phyloP scores from a whole-genome alignment of 2,329 filamentous ascomycete genomes.

The Botryotinia convoluta region DNA sequence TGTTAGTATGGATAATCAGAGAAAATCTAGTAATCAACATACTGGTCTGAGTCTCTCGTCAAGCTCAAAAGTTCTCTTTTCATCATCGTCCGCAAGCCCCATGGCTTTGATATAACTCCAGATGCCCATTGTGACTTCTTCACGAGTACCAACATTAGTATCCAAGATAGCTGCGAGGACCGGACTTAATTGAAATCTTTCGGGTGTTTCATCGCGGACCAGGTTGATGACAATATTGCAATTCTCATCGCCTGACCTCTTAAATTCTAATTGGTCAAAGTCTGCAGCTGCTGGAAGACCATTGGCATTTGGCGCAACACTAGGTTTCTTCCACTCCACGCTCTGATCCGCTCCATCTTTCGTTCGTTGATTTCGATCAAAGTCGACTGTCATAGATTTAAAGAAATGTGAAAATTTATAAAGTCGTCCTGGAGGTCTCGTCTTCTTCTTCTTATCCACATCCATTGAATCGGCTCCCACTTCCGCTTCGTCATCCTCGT shows the following conservation, averaged over 20 bases:
- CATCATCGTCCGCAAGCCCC: slow-evolving; percentile 88
- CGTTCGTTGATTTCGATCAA: slow-evolving; percentile 62
- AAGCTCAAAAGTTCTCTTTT: slow-evolving; percentile 88
- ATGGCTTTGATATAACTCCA: slow-evolving; percentile 93
- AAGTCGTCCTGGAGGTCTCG: slow-evolving; percentile 44
- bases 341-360: slow-evolving; percentile 53
- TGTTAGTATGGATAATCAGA: neutral
- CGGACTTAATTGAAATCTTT: slow-evolving; percentile 77
- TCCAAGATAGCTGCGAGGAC: slow-evolving; percentile 82
- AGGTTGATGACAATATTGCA: slow-evolving; percentile 88
- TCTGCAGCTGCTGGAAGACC: slow-evolving; percentile 62
- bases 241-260: slow-evolving; percentile 89
- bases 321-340: slow-evolving; percentile 87
- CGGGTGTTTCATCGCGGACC: slow-evolving; percentile 77
- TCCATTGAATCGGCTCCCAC: slow-evolving; percentile 46
- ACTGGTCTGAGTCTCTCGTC: slow-evolving; percentile 79
- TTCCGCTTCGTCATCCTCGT: slow-evolving; percentile 45
- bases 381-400: slow-evolving; percentile 72
- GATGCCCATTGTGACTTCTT: slow-evolving; percentile 83
- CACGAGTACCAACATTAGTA: slow-evolving; percentile 79
- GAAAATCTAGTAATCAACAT: slow-evolving; percentile 37
- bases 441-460: slow-evolving; percentile 51
- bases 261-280: slow-evolving; percentile 89
- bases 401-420: slow-evolving; percentile 76
- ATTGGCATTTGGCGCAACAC: slow-evolving; percentile 47